A percentile compares a stretch with the other conserved stretches of the same genome.
Conservation (phyloP, 441 rosid genomes). For the Brassica hybrid region DNA sequence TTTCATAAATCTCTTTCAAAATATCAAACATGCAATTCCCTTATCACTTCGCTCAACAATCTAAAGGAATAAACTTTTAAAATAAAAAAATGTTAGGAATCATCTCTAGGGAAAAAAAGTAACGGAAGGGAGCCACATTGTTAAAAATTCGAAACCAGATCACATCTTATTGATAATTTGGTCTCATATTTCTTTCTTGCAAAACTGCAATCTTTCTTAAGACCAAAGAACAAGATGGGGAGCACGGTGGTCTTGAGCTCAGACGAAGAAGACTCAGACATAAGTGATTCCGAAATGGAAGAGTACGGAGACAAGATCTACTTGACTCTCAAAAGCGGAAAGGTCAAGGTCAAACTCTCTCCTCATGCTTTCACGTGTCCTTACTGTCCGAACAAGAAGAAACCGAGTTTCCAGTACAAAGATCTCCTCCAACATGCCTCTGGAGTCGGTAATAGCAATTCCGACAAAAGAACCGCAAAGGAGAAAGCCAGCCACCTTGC, state of each 20-base stretch:
- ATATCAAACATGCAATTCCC: constrained; percentile 33
- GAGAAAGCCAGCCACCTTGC: constrained; percentile 89
- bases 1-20: not conserved
- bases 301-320: constrained; percentile 60
- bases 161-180: not conserved
- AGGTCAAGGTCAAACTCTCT: constrained; percentile 53
- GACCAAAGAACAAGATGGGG: constrained; percentile 29
- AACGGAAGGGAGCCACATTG: constrained; percentile 21
- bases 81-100: not conserved
- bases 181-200: constrained; percentile 2
- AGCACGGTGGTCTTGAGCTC: constrained; percentile 42
- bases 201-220: not conserved
- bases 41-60: not conserved
- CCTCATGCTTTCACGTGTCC: constrained; percentile 77
- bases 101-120: not conserved
- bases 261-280: constrained; percentile 44
- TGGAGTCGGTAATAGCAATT: constrained; percentile 82
- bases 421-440: constrained; percentile 96
- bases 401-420: constrained; percentile 62
- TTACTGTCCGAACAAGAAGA: constrained; percentile 80
- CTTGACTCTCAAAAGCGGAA: constrained; percentile 69
- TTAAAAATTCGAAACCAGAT: not conserved
- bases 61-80: constrained; percentile 1
- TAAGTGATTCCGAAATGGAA: constrained; percentile 48
- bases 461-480: constrained; percentile 69